Evolutionary conservation across 176 grass and related monocot genomes (phyloP).

Genomic region (Typha latifolia): DNA sequence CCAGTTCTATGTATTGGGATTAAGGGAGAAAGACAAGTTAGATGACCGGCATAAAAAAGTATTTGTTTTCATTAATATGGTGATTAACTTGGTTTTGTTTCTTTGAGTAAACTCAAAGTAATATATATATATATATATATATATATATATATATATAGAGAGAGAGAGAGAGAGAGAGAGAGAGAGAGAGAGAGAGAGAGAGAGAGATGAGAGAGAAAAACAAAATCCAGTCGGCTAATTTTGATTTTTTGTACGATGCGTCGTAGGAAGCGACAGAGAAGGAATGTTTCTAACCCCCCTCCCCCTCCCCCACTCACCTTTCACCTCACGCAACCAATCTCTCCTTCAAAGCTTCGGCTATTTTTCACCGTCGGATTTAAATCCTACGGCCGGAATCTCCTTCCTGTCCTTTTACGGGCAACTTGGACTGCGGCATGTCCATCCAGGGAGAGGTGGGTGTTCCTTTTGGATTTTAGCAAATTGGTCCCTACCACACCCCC

Average conservation of each 20-base stretch:
- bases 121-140: too few species aligned
- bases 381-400: neutral
- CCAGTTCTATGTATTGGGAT: too few species aligned
- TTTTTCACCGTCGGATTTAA: conserved; percentile 4
- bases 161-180: too few species aligned
- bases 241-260: neutral
- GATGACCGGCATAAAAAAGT: too few species aligned
- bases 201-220: too few species aligned
- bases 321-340: neutral
- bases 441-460: neutral
- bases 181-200: too few species aligned
- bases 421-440: neutral
- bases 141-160: too few species aligned
- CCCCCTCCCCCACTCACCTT: neutral
- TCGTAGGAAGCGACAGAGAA: neutral
- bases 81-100: too few species aligned
- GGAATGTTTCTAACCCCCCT: conserved; percentile 25
- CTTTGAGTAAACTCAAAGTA: too few species aligned
- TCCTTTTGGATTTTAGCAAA: conserved; percentile 3
- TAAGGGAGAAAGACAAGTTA: too few species aligned
- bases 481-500: neutral
- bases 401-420: conserved; percentile 6
- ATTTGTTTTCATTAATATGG: too few species aligned
- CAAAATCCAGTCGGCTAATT: neutral
- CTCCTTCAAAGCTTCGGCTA: too few species aligned